Evolutionary conservation across 257 asterid species (phyloP).

Genomic region (Rhazya stricta): DNA sequence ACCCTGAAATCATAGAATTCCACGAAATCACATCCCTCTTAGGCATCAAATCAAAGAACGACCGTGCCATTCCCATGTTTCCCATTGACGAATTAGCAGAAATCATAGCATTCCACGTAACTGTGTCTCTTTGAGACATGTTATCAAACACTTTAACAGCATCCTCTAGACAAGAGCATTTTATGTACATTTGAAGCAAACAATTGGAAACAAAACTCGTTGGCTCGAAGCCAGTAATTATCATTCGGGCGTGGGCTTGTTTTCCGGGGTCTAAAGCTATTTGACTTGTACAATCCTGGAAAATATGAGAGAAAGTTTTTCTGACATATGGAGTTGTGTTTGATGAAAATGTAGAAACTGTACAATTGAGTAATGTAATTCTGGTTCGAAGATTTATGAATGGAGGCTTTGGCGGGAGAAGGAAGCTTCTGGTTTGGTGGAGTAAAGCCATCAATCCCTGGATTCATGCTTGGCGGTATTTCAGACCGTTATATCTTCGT

Average conservation of each 20-base stretch:
- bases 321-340: conserved; percentile 21
- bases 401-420: conserved; percentile 24
- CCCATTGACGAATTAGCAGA: conserved; percentile 46
- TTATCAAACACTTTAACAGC: conserved; percentile 64
- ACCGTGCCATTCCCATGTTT: conserved; percentile 39
- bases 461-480: conserved; percentile 49
- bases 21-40: conserved; percentile 74
- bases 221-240: conserved; percentile 66
- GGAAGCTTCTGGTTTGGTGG: conserved; percentile 24
- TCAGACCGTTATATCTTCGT: not conserved
- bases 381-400: conserved; percentile 16
- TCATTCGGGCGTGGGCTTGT: conserved; percentile 73
- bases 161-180: conserved; percentile 38
- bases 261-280: conserved; percentile 47
- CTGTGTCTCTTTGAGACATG: conserved; percentile 57
- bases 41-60: conserved; percentile 52
- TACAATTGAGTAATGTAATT: conserved; percentile 1
- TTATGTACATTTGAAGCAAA: conserved; percentile 58
- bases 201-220: conserved; percentile 70
- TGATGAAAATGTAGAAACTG: conserved; percentile 32
- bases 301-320: conserved; percentile 58
- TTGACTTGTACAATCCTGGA: conserved; percentile 59
- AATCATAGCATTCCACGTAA: conserved; percentile 78
- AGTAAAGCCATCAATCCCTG: conserved; percentile 41
- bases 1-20: conserved; percentile 83